Percentiles rank a stretch among this genome's conserved stretches.
Evolutionary conservation across 441 rosid species (phyloP).

Genomic region (Monsonia emarginata): DNA sequence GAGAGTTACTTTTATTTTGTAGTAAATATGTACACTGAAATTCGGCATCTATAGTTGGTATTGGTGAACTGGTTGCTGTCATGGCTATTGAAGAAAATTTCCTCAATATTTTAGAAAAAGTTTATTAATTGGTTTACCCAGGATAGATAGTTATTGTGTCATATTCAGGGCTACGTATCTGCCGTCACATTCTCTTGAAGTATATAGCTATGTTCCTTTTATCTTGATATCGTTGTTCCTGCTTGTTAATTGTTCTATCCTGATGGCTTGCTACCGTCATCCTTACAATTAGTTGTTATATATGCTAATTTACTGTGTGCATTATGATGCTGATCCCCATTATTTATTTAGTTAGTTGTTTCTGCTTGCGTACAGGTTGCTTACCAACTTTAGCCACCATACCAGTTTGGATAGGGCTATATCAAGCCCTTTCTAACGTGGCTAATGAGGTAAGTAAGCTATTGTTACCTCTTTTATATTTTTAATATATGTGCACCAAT

Average conservation of each 20-base stretch:
- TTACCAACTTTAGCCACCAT: conserved; percentile 85
- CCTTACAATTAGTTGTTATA: background rate
- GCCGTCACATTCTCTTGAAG: background rate
- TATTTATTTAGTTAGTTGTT: conserved; percentile 6
- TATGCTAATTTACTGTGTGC: conserved; percentile 5
- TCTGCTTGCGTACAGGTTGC: conserved; percentile 44
- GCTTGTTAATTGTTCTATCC: background rate
- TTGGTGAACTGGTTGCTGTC: background rate
- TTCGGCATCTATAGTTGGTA: background rate
- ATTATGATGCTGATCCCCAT: conserved; percentile 15
- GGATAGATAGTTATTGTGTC: too few relatives aligned
- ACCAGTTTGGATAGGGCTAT: conserved; percentile 94
- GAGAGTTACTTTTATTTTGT: background rate
- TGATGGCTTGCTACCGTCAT: background rate
- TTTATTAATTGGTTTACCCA: too few relatives aligned
- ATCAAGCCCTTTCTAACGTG: conserved; percentile 95
- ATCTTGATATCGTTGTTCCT: conserved; percentile 1
- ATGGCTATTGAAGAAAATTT: background rate
- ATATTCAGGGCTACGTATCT: background rate
- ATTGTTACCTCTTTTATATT: conserved; percentile 3
- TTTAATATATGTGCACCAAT: background rate
- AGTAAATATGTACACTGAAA: background rate
- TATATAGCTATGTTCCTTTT: background rate
- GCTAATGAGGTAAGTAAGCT: conserved; percentile 71
- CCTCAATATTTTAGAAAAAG: too few relatives aligned